Evolutionary conservation across 305 asterid genomes (phyloP).

Genomic region (Fraxinus ornus): DNA sequence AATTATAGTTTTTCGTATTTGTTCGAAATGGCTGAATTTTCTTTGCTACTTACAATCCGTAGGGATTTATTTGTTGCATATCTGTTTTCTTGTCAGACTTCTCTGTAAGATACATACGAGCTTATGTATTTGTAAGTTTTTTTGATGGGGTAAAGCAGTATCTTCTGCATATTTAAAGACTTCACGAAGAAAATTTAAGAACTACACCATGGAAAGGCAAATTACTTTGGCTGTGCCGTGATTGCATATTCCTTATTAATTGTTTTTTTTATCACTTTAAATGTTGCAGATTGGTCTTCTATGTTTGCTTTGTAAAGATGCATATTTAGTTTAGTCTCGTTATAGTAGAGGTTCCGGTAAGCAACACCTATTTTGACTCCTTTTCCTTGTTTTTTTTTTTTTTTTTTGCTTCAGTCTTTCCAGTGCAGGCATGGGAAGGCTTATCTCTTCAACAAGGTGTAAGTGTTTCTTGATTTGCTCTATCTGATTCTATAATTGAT

Average conservation of each 20-base stretch:
- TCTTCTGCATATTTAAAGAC: not conserved
- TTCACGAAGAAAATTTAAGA: not conserved
- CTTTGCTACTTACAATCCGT: not conserved
- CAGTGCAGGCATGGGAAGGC: conserved; percentile 72
- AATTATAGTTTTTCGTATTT: not conserved
- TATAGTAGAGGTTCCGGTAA: conserved; percentile 13
- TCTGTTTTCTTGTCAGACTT: not conserved
- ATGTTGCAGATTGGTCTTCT: not conserved
- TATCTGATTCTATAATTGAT: conserved; percentile 14
- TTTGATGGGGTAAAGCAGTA: not conserved
- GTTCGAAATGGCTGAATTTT: not conserved
- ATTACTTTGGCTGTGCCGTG: not conserved
- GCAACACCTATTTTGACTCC: conserved; percentile 14
- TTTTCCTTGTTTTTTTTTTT: conserved; percentile 25
- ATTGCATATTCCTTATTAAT: not conserved
- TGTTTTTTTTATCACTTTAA: not conserved
- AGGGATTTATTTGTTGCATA: not conserved
- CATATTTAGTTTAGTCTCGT: conserved; percentile 10
- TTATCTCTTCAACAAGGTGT: conserved; percentile 87
- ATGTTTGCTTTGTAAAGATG: not conserved
- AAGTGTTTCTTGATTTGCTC: conserved; percentile 52
- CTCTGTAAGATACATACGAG: not conserved
- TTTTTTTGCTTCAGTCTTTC: conserved; percentile 56
- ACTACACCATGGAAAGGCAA: not conserved
- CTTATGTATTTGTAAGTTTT: not conserved